Evolutionary conservation across 1,139 yeast genomes (phyloP), one percentile per base, ranked within the genome.

Genomic region (Pichia sp.): DNA sequence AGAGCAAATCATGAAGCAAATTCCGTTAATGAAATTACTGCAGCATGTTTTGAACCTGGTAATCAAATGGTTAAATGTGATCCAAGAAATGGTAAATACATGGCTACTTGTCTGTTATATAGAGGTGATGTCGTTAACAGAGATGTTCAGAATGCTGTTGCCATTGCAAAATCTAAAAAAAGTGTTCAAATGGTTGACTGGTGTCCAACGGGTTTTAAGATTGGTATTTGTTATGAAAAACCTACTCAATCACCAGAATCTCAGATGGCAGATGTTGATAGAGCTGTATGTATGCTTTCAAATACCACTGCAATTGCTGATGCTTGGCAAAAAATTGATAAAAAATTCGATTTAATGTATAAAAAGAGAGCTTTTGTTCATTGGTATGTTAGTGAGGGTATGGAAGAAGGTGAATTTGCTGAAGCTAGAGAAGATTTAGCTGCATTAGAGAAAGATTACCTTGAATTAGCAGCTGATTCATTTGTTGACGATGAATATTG

Each of bases 121-220:
- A 86, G 98, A 70, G 98, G 98, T 69, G 97, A 92, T 64, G 96
- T 87, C 60, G 97, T 92, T 56, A 90, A 89, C 61, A 85, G 95
- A 75, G 98, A 92, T 61, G 97, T 90, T 50, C 96, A 87, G 70
- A 87, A 81, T 65, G 94, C 98, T 6, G 96, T 92, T 52, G 82
- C 96, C 30, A 84, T 82, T 67, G 87, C 89, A 65, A 92, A 90
- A 73, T 79, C 95, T 58, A 89, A 87, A 73, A 90, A 87, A 71
- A 79, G 95, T 48, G 95, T 90, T 52, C 98, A 90, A 74, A 74
- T 92, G 70, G 98, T 92, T 55, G 97, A 92, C 71, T 92, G 98
- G 98, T 90, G 97, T 68, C 98, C 98, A 60, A 92, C 98, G 47
- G 97, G 97, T 54, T 92, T 92, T 83, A 92, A 92, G 79, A 89